Conservation (phyloP, 148 eudicot species). For the Rhododendron williamsianum region DNA sequence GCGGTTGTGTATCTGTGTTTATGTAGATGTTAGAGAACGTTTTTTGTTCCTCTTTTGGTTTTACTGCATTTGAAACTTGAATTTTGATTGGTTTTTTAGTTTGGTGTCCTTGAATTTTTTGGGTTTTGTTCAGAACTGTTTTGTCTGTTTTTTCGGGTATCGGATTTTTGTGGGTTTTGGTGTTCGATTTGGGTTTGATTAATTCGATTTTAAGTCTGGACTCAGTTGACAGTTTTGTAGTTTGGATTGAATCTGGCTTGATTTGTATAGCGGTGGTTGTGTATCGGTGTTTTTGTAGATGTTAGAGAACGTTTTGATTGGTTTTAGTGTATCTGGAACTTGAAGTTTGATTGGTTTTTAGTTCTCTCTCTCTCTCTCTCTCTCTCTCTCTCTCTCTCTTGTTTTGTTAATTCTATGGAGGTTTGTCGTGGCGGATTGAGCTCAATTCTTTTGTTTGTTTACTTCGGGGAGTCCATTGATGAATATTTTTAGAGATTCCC, state of each 20-base stretch:
- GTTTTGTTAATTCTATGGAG: background rate
- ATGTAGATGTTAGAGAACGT: background rate
- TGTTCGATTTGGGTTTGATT: background rate
- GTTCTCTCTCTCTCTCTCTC: background rate
- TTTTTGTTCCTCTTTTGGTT: background rate
- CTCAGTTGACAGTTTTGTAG: background rate
- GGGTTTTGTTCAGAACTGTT: background rate
- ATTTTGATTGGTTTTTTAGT: background rate
- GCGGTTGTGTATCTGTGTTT: background rate
- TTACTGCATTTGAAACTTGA: background rate
- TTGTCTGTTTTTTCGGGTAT: background rate
- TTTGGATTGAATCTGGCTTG: background rate
- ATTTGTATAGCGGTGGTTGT: background rate
- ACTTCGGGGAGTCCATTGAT: background rate
- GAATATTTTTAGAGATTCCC: conserved; percentile 6
- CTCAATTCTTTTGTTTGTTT: background rate
- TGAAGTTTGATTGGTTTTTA: background rate
- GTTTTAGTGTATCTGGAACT: background rate
- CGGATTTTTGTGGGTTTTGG: background rate
- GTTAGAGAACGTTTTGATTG: background rate
- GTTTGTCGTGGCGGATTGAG: background rate
- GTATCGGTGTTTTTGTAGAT: background rate
- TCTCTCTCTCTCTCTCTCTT: background rate
- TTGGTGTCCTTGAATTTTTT: background rate
- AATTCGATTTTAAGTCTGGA: background rate